Conservation (phyloP, 2,329 filamentous ascomycete species). For the Penicillium oxalicum region DNA sequence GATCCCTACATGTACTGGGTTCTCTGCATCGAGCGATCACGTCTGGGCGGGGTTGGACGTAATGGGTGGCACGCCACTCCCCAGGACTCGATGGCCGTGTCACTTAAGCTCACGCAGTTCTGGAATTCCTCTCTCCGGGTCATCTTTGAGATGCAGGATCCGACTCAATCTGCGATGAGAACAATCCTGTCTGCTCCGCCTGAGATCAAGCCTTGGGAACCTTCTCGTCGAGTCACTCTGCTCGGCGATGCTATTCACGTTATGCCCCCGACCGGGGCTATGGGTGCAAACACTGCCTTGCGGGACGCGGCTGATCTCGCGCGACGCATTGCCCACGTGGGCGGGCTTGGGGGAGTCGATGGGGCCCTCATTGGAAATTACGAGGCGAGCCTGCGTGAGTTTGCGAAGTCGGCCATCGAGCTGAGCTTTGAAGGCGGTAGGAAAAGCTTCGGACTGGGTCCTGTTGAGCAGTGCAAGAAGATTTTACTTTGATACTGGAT, state of each 20-base stretch:
- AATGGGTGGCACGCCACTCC: constrained; percentile 9
- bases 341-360: constrained; percentile 3
- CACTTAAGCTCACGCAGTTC: constrained; percentile 18
- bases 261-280: constrained; percentile 44
- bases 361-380: constrained; percentile 10
- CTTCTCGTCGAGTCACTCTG: constrained; percentile 34
- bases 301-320: constrained; percentile 29
- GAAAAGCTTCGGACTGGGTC: constrained; percentile 18
- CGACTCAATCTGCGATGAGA: constrained; percentile 27
- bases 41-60: constrained; percentile 8
- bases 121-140: constrained; percentile 22
- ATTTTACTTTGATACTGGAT: constrained; percentile 1
- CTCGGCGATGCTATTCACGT: constrained; percentile 44
- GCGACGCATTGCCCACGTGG: constrained; percentile 8
- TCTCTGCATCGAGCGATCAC: constrained; percentile 5
- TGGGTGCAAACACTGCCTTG: constrained; percentile 44
- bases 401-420: constrained; percentile 16
- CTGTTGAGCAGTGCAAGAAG: constrained; percentile 17
- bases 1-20: constrained; percentile 26
- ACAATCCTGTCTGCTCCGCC: constrained; percentile 29
- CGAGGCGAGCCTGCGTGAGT: constrained; percentile 16
- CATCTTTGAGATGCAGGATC: constrained; percentile 25
- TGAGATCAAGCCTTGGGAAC: constrained; percentile 22
- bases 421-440: constrained; percentile 19
- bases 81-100: constrained; percentile 10